Conservation (phyloP, 1,284 basidiomycete genomes). For the Ceratobasidium theobromae region DNA sequence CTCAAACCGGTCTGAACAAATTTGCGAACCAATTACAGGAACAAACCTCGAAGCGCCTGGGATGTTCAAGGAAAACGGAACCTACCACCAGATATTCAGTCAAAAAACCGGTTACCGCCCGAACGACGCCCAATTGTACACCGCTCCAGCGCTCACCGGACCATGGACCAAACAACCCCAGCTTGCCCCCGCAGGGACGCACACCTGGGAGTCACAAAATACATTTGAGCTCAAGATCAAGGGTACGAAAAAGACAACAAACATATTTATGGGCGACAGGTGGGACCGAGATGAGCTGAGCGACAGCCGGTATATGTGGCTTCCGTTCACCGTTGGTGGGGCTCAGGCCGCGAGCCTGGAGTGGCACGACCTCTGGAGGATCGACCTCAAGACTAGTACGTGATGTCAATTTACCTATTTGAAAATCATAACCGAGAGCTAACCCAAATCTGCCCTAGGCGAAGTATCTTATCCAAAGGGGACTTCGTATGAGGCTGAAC, state of each 20-base stretch:
- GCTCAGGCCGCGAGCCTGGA: slow-evolving; percentile 32
- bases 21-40: neutral
- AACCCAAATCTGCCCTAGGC: neutral
- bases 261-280: slow-evolving; percentile 42
- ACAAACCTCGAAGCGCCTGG: slow-evolving; percentile 28
- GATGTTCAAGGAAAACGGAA: slow-evolving; percentile 37
- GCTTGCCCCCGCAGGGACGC: slow-evolving; percentile 41
- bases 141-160: slow-evolving; percentile 40
- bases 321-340: slow-evolving; percentile 38
- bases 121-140: slow-evolving; percentile 42
- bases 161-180: slow-evolving; percentile 42
- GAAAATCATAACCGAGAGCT: neutral
- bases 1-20: neutral
- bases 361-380: slow-evolving; percentile 42
- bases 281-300: slow-evolving; percentile 36
- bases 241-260: slow-evolving; percentile 39
- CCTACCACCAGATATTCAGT: slow-evolving; percentile 40
- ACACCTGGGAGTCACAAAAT: slow-evolving; percentile 43
- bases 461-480: slow-evolving; percentile 39
- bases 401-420: neutral
- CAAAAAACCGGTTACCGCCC: slow-evolving; percentile 42
- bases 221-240: slow-evolving; percentile 40
- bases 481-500: slow-evolving; percentile 40
- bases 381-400: slow-evolving; percentile 40
- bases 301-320: slow-evolving; percentile 42